Percentiles rank a stretch among this genome's conserved stretches.
Conservation (phyloP, 75 land plant genomes). For the Gnetum montanum region DNA sequence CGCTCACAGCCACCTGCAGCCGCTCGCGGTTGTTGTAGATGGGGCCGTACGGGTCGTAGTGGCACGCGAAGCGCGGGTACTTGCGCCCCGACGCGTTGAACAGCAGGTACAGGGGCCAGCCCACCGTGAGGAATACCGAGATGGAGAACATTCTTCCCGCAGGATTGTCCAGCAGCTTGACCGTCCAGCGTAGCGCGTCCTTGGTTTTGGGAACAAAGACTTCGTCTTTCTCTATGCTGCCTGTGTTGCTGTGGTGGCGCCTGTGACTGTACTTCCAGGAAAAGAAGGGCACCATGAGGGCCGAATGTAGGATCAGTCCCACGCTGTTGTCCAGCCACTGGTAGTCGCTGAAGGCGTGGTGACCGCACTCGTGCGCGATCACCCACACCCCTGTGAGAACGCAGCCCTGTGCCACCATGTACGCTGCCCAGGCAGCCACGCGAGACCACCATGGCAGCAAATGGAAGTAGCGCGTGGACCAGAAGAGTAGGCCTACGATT, state of each 20-base stretch:
- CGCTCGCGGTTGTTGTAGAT: conserved; percentile 46
- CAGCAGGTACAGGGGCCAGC: conserved; percentile 56
- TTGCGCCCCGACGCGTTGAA: conserved; percentile 58
- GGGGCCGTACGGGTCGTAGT: conserved; percentile 57
- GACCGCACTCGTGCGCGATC: conserved; percentile 70
- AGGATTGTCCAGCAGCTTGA: conserved; percentile 46
- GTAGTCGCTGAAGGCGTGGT: conserved; percentile 64
- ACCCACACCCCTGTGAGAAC: conserved; percentile 79
- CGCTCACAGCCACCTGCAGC: conserved; percentile 50
- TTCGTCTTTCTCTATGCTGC: conserved; percentile 63
- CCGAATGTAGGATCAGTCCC: conserved; percentile 57
- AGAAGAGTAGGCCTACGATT: conserved; percentile 11
- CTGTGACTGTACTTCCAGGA: conserved; percentile 81
- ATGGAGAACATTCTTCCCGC: conserved; percentile 40
- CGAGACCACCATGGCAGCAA: conserved; percentile 11
- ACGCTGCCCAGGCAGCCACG: conserved; percentile 32
- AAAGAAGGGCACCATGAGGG: conserved; percentile 70
- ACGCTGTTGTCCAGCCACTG: conserved; percentile 43
- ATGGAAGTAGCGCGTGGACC: conserved; percentile 21
- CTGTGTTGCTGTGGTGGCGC: conserved; percentile 79
- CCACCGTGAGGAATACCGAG: conserved; percentile 35
- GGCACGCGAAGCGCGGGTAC: conserved; percentile 47
- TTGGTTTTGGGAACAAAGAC: conserved; percentile 76
- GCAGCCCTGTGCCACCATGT: conserved; percentile 56
- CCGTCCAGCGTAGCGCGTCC: conserved; percentile 20